These are phyloP conservation scores for slime mould (Dictyostelium discoideum) DNA, from an alignment of 78 protist genomes.

Conservation along the genomic window DNA sequence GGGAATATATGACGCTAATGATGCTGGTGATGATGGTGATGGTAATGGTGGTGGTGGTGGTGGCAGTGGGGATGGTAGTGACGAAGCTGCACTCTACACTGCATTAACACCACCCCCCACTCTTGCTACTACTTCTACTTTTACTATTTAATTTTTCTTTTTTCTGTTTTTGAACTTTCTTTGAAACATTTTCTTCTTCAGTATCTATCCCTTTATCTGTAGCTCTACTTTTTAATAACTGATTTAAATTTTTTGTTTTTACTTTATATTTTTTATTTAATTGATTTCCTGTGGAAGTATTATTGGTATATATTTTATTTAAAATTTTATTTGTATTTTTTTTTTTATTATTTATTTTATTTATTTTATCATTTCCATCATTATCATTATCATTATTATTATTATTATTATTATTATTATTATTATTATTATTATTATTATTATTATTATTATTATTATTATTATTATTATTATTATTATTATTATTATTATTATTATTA, in stretches of 20 bases:
- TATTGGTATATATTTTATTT: background rate
- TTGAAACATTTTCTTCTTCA: background rate
- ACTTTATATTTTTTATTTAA: too few species aligned
- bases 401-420: background rate
- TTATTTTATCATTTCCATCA: background rate
- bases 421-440: background rate
- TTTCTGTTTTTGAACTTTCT: background rate
- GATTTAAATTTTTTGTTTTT: background rate
- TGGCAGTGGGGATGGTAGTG: too few species aligned
- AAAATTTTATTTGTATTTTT: background rate
- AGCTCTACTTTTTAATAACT: background rate
- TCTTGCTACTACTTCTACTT: background rate
- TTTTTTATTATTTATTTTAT: background rate
- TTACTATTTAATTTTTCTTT: background rate
- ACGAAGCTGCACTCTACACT: background rate
- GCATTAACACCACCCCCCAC: background rate
- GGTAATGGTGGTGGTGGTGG: background rate
- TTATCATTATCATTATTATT: background rate
- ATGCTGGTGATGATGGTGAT: background rate
- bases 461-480: background rate
- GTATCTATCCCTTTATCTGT: background rate
- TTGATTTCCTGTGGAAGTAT: background rate
- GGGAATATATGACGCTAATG: background rate
- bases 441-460: background rate
- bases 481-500: background rate